A percentile compares a stretch with the other conserved stretches of the same genome.
Conservation (phyloP, 2,329 filamentous ascomycete genomes). For the Clarireedia sp. region DNA sequence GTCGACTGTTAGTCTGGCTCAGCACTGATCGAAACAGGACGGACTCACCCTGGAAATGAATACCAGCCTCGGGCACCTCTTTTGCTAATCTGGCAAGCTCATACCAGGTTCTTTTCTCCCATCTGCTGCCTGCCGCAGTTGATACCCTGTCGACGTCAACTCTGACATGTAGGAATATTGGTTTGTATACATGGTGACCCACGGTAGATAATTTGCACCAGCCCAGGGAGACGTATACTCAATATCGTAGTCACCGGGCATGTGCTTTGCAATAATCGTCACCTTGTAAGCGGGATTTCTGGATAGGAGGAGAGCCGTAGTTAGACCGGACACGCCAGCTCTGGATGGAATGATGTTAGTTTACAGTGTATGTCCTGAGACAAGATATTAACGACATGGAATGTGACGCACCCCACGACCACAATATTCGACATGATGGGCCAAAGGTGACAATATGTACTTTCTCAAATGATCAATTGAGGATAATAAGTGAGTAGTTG, state of each 20-base stretch:
- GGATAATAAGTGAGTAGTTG: not conserved
- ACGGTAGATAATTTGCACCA: conserved; percentile 74
- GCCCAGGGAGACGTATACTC: conserved; percentile 89
- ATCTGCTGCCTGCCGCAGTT: conserved; percentile 33
- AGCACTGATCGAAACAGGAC: not conserved
- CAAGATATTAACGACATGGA: not conserved
- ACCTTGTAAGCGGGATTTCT: conserved; percentile 48
- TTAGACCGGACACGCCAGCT: conserved; percentile 58
- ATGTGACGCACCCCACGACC: conserved; percentile 30
- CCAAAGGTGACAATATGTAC: not conserved
- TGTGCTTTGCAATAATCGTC: conserved; percentile 75
- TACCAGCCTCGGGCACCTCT: conserved; percentile 66
- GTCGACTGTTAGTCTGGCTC: not conserved
- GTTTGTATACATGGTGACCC: conserved; percentile 28
- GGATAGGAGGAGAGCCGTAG: conserved; percentile 55
- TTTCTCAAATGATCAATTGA: not conserved
- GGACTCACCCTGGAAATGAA: conserved; percentile 63
- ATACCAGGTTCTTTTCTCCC: conserved; percentile 59
- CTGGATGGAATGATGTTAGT: conserved; percentile 30
- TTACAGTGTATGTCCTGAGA: not conserved
- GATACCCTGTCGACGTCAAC: conserved; percentile 14
- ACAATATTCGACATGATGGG: conserved; percentile 31
- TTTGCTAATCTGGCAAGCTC: conserved; percentile 51
- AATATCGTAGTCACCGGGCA: conserved; percentile 88
- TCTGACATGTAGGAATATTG: not conserved